These are phyloP conservation scores for Chlamydomonas incerta DNA, from an alignment of 139 green algal genomes.

Conservation along the genomic window DNA sequence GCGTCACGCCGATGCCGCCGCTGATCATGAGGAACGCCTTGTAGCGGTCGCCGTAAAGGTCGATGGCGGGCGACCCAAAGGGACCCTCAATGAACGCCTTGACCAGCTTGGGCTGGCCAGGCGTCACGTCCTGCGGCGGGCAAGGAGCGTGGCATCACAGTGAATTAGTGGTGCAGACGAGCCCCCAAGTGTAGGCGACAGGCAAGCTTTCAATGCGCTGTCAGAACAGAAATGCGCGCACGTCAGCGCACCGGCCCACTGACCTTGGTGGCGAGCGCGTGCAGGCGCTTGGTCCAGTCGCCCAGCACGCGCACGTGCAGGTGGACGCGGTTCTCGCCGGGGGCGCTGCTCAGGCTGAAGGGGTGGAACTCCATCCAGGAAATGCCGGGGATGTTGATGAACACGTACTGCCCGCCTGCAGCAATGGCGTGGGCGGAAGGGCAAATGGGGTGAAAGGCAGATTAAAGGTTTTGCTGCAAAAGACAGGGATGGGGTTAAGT, in stretches of 20 bases:
- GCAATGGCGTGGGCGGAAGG: no score
- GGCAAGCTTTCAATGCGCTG: no score
- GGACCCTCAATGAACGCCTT: constrained; percentile 32
- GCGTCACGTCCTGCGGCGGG: background rate
- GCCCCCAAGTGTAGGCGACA: no score
- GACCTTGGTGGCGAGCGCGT: background rate
- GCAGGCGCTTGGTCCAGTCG: background rate
- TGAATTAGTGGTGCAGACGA: no score
- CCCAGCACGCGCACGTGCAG: background rate
- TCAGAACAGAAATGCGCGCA: no score
- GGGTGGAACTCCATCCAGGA: background rate
- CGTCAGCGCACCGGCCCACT: no score
- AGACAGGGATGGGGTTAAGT: no score
- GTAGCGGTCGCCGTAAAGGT: constrained; percentile 16
- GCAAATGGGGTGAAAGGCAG: no score
- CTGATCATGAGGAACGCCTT: constrained; percentile 23
- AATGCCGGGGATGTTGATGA: background rate
- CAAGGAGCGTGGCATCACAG: no score
- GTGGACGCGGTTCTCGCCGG: background rate
- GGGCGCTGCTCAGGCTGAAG: background rate
- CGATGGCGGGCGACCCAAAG: constrained; percentile 12
- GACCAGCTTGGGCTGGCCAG: background rate
- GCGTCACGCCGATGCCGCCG: constrained; percentile 18
- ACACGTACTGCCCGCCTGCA: constrained; percentile 5
- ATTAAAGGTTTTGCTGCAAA: no score